Evolutionary conservation across 495 filamentous ascomycete genomes (phyloP).

Genomic region (Aspergillus leporis): DNA sequence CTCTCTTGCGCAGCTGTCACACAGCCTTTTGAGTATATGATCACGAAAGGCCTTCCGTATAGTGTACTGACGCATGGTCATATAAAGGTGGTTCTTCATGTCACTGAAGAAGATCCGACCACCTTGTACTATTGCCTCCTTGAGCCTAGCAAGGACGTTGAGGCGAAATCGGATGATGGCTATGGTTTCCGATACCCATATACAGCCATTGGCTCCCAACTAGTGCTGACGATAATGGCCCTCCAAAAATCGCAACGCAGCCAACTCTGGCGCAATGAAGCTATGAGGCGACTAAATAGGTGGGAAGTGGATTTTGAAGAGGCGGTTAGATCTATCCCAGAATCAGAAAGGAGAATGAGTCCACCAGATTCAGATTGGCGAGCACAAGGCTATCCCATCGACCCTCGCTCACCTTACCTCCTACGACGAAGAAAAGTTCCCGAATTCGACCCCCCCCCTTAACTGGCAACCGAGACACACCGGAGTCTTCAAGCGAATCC

Average conservation of each 20-base stretch:
- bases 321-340: slow-evolving; percentile 3
- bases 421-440: too few species aligned
- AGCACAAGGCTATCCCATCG: not conserved
- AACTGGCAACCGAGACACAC: too few species aligned
- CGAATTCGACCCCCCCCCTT: too few species aligned
- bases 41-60: not conserved
- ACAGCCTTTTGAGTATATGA: slow-evolving; percentile 11
- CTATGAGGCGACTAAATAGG: not conserved
- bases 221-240: not conserved
- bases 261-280: slow-evolving; percentile 6
- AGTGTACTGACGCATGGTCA: slow-evolving; percentile 3
- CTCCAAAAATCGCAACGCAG: not conserved
- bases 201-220: slow-evolving; percentile 2
- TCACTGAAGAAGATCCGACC: slow-evolving; percentile 1
- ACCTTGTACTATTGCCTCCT: slow-evolving; percentile 2
- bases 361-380: slow-evolving; percentile 6
- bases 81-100: slow-evolving; percentile 5
- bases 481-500: too few species aligned
- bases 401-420: slow-evolving; percentile 5
- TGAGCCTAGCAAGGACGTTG: not conserved
- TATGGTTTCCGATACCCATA: slow-evolving; percentile 7
- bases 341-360: slow-evolving; percentile 4
- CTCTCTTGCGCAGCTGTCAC: slow-evolving; percentile 5
- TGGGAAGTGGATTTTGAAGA: slow-evolving; percentile 10
- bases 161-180: not conserved